Evolutionary conservation across 495 filamentous ascomycete species (phyloP).

Genomic region (Neurospora intermedia): DNA sequence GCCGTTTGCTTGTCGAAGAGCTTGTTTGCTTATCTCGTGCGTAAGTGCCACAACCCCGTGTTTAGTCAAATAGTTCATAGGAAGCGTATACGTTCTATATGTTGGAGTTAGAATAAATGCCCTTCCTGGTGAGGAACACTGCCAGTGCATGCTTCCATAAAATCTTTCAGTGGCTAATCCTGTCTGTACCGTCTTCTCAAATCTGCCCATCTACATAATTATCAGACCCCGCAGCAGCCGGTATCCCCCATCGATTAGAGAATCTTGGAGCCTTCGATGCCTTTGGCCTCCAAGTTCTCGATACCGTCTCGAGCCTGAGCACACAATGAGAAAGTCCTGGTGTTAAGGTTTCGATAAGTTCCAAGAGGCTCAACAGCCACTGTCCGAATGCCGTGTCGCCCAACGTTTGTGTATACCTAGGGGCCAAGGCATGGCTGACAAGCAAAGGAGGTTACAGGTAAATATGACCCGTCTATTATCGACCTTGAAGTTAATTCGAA

Average conservation of each 20-base stretch:
- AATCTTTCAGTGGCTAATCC: constrained; percentile 53
- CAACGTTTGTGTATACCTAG: not conserved
- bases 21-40: constrained; percentile 75
- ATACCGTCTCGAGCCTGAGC: constrained; percentile 20
- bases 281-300: constrained; percentile 68
- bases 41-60: constrained; percentile 59
- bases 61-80: constrained; percentile 65
- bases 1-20: constrained; percentile 58
- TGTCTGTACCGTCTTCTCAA: not conserved
- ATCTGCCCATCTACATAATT: not conserved
- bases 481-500: not conserved
- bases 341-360: constrained; percentile 29
- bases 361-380: constrained; percentile 9
- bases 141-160: constrained; percentile 65
- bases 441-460: not conserved
- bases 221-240: constrained; percentile 26
- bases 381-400: not conserved
- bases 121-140: constrained; percentile 52
- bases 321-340: constrained; percentile 3
- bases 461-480: not conserved
- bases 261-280: constrained; percentile 74
- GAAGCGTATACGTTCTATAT: constrained; percentile 47
- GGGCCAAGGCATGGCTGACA: not conserved
- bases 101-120: constrained; percentile 30
- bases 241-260: constrained; percentile 79